phyloP scores from a whole-genome alignment of 345 rosid genomes.

The Eucalyptus globulus region DNA sequence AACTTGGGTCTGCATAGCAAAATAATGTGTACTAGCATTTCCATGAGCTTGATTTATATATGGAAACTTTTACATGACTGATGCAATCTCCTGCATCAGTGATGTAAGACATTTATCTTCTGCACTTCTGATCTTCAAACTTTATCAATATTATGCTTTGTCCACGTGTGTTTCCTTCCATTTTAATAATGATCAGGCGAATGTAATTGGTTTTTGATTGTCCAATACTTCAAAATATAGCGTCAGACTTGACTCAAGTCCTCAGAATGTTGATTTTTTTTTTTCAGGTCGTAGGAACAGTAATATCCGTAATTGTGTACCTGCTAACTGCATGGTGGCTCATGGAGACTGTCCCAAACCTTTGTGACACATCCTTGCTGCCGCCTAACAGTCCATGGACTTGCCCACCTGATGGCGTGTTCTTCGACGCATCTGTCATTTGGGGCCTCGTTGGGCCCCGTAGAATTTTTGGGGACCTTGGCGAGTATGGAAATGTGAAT shows the following conservation, averaged over 20 bases:
- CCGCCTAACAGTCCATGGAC: conserved; percentile 64
- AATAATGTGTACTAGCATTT: not conserved
- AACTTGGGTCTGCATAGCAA: not conserved
- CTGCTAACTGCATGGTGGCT: conserved; percentile 75
- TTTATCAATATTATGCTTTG: not conserved
- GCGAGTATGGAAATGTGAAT: conserved; percentile 50
- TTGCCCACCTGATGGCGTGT: conserved; percentile 59
- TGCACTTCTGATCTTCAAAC: not conserved
- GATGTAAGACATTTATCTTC: not conserved
- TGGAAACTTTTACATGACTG: not conserved
- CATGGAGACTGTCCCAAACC: conserved; percentile 57
- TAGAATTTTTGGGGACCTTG: conserved; percentile 59
- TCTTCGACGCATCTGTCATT: conserved; percentile 70
- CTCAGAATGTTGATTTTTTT: not conserved
- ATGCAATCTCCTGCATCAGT: not conserved
- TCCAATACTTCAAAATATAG: not conserved
- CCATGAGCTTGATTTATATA: not conserved
- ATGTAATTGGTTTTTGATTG: not conserved
- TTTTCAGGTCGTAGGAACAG: conserved; percentile 54
- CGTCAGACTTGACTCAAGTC: not conserved
- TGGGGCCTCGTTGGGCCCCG: conserved; percentile 88
- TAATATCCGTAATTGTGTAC: conserved; percentile 41
- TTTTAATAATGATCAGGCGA: not conserved
- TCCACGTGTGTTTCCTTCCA: not conserved
- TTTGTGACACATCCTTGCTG: conserved; percentile 40